These are phyloP conservation scores for Apophysomyces variabilis DNA, from an alignment of 371 early-diverging fungal species.

Conservation along the genomic window DNA sequence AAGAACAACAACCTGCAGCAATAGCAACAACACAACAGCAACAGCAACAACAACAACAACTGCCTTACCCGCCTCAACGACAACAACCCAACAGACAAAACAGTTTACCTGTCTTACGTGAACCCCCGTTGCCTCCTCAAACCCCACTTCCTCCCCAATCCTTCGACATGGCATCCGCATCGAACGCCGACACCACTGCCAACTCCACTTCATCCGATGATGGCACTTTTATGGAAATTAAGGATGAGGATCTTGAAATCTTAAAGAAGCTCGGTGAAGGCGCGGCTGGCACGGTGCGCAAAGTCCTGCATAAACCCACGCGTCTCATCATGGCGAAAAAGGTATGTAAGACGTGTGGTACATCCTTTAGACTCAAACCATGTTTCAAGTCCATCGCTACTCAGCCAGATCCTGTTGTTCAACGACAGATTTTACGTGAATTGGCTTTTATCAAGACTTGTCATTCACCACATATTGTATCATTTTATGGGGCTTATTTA, in stretches of 20 bases:
- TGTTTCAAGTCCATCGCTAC: conserved; percentile 62
- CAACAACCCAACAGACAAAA: conserved; percentile 10
- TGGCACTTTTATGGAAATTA: conserved; percentile 44
- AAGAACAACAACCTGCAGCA: conserved; percentile 18
- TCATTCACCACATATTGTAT: conserved; percentile 90
- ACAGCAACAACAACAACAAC: conserved; percentile 12
- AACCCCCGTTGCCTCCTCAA: conserved; percentile 38
- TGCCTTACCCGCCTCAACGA: conserved; percentile 10
- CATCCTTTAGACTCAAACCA: conserved; percentile 1
- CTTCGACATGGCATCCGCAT: conserved; percentile 1
- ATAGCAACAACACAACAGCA: conserved; percentile 20
- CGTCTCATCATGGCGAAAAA: conserved; percentile 94
- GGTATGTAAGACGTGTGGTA: conserved; percentile 42
- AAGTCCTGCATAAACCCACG: conserved; percentile 80
- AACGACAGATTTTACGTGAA: conserved; percentile 90
- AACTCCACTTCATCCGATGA: conserved; percentile 9
- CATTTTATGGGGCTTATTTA: conserved; percentile 92
- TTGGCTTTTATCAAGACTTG: conserved; percentile 87
- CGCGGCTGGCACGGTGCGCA: conserved; percentile 92
- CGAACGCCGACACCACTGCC: conserved; percentile 3
- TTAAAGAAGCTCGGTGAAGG: conserved; percentile 88
- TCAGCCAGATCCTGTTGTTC: conserved; percentile 73
- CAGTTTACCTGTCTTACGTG: conserved; percentile 34
- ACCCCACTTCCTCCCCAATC: conserved; percentile 11
- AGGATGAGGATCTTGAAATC: conserved; percentile 63